Evolutionary conservation across 805 yeast genomes (phyloP).

Genomic region (Candida vaughaniae): DNA sequence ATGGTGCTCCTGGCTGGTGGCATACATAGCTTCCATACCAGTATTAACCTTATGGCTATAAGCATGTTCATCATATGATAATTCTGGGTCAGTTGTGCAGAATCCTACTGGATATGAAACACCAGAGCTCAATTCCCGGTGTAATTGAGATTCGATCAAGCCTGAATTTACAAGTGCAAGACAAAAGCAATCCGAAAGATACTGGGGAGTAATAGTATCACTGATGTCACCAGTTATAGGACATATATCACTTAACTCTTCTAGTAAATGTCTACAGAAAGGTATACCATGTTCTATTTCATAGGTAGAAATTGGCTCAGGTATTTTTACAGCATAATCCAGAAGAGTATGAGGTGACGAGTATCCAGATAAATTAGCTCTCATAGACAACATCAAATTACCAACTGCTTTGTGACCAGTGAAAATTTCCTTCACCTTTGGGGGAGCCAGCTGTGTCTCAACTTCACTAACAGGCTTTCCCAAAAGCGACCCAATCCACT

Average conservation of each 20-base stretch:
- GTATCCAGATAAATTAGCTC: constrained; percentile 36
- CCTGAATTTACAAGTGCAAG: constrained; percentile 44
- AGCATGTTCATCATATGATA: constrained; percentile 20
- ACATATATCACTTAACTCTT: constrained; percentile 40
- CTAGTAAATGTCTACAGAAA: constrained; percentile 35
- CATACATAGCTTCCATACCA: constrained; percentile 46
- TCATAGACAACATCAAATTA: constrained; percentile 29
- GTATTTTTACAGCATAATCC: not conserved
- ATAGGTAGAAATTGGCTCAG: constrained; percentile 20
- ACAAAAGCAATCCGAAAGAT: constrained; percentile 46
- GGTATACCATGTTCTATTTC: constrained; percentile 43
- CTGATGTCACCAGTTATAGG: constrained; percentile 47
- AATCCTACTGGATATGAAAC: constrained; percentile 51
- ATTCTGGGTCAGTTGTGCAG: constrained; percentile 21
- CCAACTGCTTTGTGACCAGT: constrained; percentile 7
- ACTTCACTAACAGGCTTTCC: constrained; percentile 13
- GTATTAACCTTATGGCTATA: constrained; percentile 32
- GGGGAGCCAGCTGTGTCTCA: constrained; percentile 3
- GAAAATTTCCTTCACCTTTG: constrained; percentile 4
- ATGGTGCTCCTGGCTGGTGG: constrained; percentile 45
- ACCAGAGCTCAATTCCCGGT: constrained; percentile 52
- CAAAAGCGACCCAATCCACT: constrained; percentile 32
- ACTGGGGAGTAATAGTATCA: constrained; percentile 53
- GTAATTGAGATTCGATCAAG: constrained; percentile 48
- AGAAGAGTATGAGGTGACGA: constrained; percentile 10